Evolutionary conservation across 169 alveolate species (phyloP).

Genomic region (Plasmodium knowlesi): DNA sequence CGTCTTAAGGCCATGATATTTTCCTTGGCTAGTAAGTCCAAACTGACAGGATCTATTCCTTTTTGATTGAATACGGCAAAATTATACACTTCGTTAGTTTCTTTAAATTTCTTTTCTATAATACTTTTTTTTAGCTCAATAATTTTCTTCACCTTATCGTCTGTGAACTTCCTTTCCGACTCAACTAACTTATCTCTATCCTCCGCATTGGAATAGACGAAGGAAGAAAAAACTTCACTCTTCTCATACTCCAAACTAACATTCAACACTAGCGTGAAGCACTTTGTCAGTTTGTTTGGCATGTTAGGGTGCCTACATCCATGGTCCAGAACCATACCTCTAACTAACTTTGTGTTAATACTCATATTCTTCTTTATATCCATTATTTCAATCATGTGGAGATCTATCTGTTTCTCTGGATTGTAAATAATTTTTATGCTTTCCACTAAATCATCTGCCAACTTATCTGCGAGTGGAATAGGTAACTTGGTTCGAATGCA

Average conservation of each 20-base stretch:
- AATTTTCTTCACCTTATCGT: constrained; percentile 96
- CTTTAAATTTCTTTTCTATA: constrained; percentile 86
- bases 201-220: constrained; percentile 97
- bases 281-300: constrained; percentile 97
- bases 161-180: constrained; percentile 97
- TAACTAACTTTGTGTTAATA: constrained; percentile 93
- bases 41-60: constrained; percentile 99
- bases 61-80: constrained; percentile 98
- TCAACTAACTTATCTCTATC: constrained; percentile 96
- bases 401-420: constrained; percentile 90
- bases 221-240: constrained; percentile 97
- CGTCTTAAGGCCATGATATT: constrained; percentile 97
- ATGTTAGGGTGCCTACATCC: constrained; percentile 98
- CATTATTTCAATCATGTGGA: constrained; percentile 98
- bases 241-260: constrained; percentile 98
- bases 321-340: constrained; percentile 98
- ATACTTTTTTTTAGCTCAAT: constrained; percentile 94
- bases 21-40: constrained; percentile 98
- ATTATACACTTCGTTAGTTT: constrained; percentile 78
- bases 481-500: constrained; percentile 95
- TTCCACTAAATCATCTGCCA: constrained; percentile 97
- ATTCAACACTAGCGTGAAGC: constrained; percentile 97
- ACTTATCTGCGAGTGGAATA: constrained; percentile 90
- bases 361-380: constrained; percentile 97
- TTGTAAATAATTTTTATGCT: constrained; percentile 86